Percentiles rank a stretch among this genome's conserved stretches.
Evolutionary conservation across 306 rosid genomes (phyloP).

Genomic region (Echinosophora koreensis): DNA sequence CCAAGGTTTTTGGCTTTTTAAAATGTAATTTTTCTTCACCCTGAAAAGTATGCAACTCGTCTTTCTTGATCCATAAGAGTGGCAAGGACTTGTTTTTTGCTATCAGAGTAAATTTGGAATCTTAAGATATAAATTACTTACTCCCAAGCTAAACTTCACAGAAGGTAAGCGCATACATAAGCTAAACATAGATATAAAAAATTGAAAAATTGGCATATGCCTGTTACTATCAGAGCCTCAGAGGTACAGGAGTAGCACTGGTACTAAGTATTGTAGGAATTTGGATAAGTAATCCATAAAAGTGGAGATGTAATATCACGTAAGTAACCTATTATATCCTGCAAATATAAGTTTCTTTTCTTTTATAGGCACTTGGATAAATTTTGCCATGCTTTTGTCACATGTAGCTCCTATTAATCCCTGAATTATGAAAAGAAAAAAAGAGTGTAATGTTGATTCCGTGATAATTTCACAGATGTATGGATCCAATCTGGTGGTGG

Average conservation of each 20-base stretch:
- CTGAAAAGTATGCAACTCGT: not conserved
- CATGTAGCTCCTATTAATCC: not conserved
- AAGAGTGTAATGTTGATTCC: not conserved
- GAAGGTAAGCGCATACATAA: not conserved
- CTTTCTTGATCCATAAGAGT: not conserved
- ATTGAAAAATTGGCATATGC: not conserved
- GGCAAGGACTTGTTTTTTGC: slow-evolving; percentile 12
- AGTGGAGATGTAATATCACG: not conserved
- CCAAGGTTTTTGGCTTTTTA: not conserved
- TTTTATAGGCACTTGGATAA: not conserved
- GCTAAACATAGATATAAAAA: not conserved
- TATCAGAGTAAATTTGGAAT: not conserved
- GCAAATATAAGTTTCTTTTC: not conserved
- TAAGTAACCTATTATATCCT: not conserved
- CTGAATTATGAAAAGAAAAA: not conserved
- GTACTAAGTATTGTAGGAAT: not conserved
- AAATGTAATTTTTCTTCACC: not conserved
- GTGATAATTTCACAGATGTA: not conserved
- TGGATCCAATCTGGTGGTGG: slow-evolving; percentile 11
- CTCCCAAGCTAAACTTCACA: not conserved
- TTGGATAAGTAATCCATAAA: slow-evolving; percentile 14
- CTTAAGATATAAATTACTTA: not conserved
- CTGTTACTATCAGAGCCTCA: too few species aligned
- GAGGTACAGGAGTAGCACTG: not conserved
- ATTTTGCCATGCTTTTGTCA: slow-evolving; percentile 8